Evolutionary conservation across 345 rosid genomes (phyloP), one percentile per base, ranked within the genome.

Genomic region (Chamaenerion angustifolium): DNA sequence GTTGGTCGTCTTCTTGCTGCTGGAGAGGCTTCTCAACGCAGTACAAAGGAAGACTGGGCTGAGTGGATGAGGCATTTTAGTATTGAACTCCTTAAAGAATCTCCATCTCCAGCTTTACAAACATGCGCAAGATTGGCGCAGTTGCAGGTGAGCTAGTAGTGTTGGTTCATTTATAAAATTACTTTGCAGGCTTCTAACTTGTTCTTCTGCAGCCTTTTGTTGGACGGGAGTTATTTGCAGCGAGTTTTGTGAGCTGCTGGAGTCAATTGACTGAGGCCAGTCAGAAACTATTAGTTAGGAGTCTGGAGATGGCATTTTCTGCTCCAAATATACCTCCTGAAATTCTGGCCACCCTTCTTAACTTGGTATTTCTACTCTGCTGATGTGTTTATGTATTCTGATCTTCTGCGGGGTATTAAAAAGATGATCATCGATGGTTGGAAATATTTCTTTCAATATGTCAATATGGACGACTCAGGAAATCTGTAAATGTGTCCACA

Each of bases 11-110:
- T 92, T 57, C 88, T 90, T 55, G 76, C 88, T 48, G 98, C 98
- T 58, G 96, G 98, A 54, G 98, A 92, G 68, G 98, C 98, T 71
- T 92, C 98, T 67, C 96, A 92, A 52, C 95, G 98, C 52, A 87
- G 96, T 62, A 92, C 98, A 44, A 87, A 79, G 72, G 98, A 92
- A 78, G 98, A 92, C 59, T 92, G 98, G 98, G 93, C 93, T 51
- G 98, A 92, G 64, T 92, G 98, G 98, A 92, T 92, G 98, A 75
- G 98, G 74, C 98, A 92, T 78, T 87, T 87, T 64, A 92, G 98
- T 73, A 92, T 92, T 72, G 96, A 92, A 68, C 83, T 87, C 58
- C 72, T 92, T 25, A 92, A 87, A 73, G 89, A 87, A 75, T 92
- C 98, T 64, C 98, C 98, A 59, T 87, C 89, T 72, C 96, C 98